Evolutionary conservation across 306 rosid species (phyloP).

Genomic region (Pyrus communis): DNA sequence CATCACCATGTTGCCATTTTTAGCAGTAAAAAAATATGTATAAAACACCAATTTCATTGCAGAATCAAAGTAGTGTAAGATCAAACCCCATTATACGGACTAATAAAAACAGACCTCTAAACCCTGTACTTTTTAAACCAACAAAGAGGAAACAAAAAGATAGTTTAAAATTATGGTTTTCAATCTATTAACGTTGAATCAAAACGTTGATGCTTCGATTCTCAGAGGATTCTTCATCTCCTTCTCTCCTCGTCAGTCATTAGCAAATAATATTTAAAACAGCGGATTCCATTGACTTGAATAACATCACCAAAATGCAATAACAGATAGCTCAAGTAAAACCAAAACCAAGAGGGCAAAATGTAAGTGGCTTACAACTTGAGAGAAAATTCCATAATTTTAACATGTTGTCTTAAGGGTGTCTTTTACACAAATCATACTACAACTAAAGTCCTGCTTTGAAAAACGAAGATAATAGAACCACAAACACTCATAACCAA

Average conservation of each 20-base stretch:
- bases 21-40: slow-evolving; percentile 1
- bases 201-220: background rate
- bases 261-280: background rate
- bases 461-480: background rate
- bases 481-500: background rate
- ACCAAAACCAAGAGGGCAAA: background rate
- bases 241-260: background rate
- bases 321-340: background rate
- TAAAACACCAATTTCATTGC: background rate
- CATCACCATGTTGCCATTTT: slow-evolving; percentile 19
- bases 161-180: background rate
- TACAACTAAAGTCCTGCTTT: background rate
- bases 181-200: background rate
- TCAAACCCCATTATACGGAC: background rate
- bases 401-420: background rate
- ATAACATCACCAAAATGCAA: background rate
- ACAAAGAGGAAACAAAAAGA: background rate
- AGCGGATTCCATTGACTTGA: background rate
- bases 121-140: background rate
- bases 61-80: background rate
- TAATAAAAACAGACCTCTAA: background rate
- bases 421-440: background rate
- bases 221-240: background rate
- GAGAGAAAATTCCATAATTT: background rate
- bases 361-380: background rate